Base-by-base conservation (phyloP, 2,329 filamentous ascomycete species). In the Penicillium sp. region DNA sequence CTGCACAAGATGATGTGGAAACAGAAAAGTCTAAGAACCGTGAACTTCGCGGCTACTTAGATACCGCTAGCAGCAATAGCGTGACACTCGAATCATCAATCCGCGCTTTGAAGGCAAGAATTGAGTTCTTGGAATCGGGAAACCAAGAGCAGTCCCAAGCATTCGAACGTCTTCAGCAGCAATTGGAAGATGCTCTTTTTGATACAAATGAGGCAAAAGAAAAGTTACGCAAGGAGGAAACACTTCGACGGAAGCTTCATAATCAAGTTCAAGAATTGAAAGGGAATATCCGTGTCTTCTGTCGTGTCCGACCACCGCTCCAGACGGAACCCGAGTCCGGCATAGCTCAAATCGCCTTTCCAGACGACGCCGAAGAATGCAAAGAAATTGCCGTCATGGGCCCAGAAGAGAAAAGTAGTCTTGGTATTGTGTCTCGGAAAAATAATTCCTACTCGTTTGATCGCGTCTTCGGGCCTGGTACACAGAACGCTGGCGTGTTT, bases 201-300 rank as follows among this genome's bases (percentile, higher is more conserved):
- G 77, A 82, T 20, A 89, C 88, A 1, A 85, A 89, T 28, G 81
- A 83, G 35, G 86, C 89, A 1, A 85, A 89, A 56, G 85, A 90
- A 62, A 96, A 94, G 68, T 79, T 99, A 26, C 87, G 94, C 61
- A 90, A 88, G 66, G 94, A 97, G 69, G 94, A 99, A 74, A 94
- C 90, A 0, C 79, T 96, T 51, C 85, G 94, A 14, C 84, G 94
- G 21, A 93, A 95, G 64, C 82, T 99, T 0, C 96, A 97, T 78
- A 97, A 97, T 74, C 94, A 96, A 71, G 93, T 99, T 47, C 91
- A 99, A 71, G 94, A 99, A 68, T 83, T 99, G 59, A 97, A 96
- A 72, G 94, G 94, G 65, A 99, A 99, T 69, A 99, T 99, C 66
- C 88, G 94, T 20, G 94, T 99, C 63, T 99, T 99, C 84, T 97